Base-by-base conservation (phyloP, 2,329 filamentous ascomycete species). In the Arthrinium phaeospermum region DNA sequence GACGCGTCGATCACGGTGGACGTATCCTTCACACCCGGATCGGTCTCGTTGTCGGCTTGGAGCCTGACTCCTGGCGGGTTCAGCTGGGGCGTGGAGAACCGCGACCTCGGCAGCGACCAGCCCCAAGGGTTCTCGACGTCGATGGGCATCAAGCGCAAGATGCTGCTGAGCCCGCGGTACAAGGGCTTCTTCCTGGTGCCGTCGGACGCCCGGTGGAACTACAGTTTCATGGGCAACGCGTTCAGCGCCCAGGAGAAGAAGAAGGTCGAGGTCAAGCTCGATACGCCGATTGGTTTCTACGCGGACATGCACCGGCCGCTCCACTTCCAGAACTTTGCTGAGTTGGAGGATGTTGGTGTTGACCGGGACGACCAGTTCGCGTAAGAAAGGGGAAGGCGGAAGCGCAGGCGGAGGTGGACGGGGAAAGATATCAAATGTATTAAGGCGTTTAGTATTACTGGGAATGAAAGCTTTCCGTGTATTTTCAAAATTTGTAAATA, bases 81-180 rank as follows among this genome's bases (percentile, higher is more conserved):
- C 86, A 96, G 96, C 82, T 99, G 97, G 96, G 96, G 96, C 75
- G 94, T 91, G 1, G 94, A 98, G 81, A 99, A 99, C 88, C 96
- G 93, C 84, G 97, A 99, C 83, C 91, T 91, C 71, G 92, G 93
- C 77, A 97, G 94, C 74, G 96, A 99, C 82, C 94, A 97, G 82
- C 96, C 97, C 0, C 92, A 95, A 75, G 97, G 97, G 51, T 99
- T 99, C 86, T 92, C 91, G 72, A 97, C 94, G 37, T 91, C 87
- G 72, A 97, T 98, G 90, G 96, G 96, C 70, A 93, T 97, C 83
- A 98, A 98, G 86, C 95, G 94, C 77, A 97, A 99, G 85, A 86
- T 99, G 71, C 86, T 99, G 41, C 89, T 99, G 70, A 97, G 94
- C 75, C 96, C 98, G 78, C 94, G 95, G 82, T 98, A 98, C 81